Evolutionary conservation across 2,329 filamentous ascomycete genomes (phyloP).

Genomic region (Trichoderma semiorbis): DNA sequence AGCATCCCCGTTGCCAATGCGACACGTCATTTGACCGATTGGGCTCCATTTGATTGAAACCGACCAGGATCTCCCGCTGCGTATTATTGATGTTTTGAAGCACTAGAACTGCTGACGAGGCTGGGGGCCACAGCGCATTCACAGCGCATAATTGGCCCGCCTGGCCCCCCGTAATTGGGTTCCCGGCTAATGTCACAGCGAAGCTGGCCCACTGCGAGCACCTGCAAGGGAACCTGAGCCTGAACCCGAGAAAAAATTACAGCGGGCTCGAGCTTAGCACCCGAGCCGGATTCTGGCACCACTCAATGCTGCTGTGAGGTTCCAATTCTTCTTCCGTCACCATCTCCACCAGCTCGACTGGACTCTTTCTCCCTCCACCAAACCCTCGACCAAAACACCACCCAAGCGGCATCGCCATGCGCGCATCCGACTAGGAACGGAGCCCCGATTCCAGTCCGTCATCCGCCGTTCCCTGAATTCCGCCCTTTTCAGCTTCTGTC

Average conservation of each 20-base stretch:
- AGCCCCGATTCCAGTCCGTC: conserved; percentile 20
- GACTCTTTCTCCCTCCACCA: background rate
- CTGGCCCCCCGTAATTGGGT: background rate
- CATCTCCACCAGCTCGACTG: background rate
- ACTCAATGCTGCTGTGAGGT: background rate
- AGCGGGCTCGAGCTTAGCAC: background rate
- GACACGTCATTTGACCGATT: conserved; percentile 8
- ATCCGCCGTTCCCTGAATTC: background rate
- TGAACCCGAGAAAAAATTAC: background rate
- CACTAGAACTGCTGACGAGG: background rate
- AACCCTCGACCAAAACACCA: background rate
- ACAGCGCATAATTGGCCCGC: conserved; percentile 3
- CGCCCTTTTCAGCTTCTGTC: background rate
- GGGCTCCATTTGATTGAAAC: conserved; percentile 7
- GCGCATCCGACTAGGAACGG: conserved; percentile 19
- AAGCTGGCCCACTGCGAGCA: background rate
- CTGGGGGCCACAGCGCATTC: background rate
- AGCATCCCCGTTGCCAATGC: background rate
- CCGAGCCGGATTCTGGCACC: background rate
- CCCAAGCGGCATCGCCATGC: conserved; percentile 21
- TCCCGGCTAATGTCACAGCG: background rate
- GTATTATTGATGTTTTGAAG: background rate
- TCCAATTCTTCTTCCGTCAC: background rate
- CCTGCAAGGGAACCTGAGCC: background rate
- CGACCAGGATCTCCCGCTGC: background rate